Base-by-base conservation (phyloP, 257 asterid genomes). In the Solanum infundibuliforme region DNA sequence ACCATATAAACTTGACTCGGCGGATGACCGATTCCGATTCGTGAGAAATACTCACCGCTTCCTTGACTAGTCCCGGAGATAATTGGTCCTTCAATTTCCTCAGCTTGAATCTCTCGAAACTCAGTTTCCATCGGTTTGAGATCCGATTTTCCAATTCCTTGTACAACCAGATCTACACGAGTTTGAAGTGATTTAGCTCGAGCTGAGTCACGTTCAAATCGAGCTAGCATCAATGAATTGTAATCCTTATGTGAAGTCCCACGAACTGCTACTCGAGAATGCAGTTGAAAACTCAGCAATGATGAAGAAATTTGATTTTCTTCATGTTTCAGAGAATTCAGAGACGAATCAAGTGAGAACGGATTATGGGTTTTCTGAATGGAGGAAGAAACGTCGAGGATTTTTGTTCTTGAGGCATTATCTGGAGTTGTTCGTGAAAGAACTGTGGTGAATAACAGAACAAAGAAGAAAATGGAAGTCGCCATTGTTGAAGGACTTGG, bases 41-140 rank as follows among this genome's bases (percentile, higher is more conserved):
- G 93, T 91, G 93, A 92, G 88, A 97, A 97, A 62, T 97, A 97
- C 96, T 97, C 99, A 29, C 99, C 99, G 90, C 99, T 97, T 20
- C 98, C 98, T 81, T 97, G 99, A 65, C 98, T 95, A 8, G 98
- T 94, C 12, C 99, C 98, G 3, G 98, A 95, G 2, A 93, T 94
- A 14, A 97, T 94, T 0, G 98, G 98, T 1, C 88, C 96, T 32
- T 92, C 93, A 6, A 97, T 83, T 87, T 93, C 93, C 55, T 95
- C 95, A 14, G 87, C 91, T 75, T 90, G 92, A 62, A 95, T 10
- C 72, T 65, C 72, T 20, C 66, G 66, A n/a, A 25, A 52, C 76
- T 92, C 94, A 3, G 79, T 52, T 62, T 92, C 98, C 91, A 93
- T 0, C 0, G 98, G 98, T 69, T 91, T 91, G 87, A 97, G 98